Conservation (phyloP, 352 stramenopile genomes). For the Globisporangium nunn region DNA sequence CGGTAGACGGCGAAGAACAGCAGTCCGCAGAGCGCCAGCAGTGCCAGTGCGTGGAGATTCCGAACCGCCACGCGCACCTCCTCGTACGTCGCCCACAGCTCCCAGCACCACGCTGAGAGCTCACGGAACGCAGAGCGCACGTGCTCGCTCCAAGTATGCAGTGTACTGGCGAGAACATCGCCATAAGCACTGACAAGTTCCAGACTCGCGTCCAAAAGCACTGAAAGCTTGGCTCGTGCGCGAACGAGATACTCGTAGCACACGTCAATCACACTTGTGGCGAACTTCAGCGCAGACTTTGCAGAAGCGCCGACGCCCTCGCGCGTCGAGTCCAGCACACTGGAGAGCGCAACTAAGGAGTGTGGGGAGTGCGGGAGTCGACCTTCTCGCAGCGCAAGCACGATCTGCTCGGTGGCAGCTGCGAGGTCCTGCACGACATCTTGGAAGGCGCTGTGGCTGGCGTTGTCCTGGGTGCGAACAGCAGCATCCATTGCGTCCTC, state of each 20-base stretch:
- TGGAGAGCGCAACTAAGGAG: background rate
- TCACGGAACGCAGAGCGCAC: background rate
- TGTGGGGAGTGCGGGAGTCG: conserved; percentile 1
- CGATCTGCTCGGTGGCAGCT: conserved; percentile 8
- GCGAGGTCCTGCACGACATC: conserved; percentile 5
- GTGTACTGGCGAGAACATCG: background rate
- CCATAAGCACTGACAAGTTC: background rate
- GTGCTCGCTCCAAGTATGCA: background rate
- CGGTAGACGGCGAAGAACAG: conserved; percentile 28
- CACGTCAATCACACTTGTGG: background rate
- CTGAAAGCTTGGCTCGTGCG: background rate
- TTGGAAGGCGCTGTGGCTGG: background rate
- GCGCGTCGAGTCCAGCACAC: background rate
- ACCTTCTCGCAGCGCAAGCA: conserved; percentile 1
- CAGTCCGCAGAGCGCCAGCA: conserved; percentile 16
- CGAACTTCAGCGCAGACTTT: conserved; percentile 1
- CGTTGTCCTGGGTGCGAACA: background rate
- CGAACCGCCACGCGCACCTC: conserved; percentile 24
- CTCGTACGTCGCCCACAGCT: conserved; percentile 25
- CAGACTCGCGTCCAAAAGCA: background rate
- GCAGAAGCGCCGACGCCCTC: background rate
- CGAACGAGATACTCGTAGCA: background rate
- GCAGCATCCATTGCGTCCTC: background rate
- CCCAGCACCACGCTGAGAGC: conserved; percentile 1
- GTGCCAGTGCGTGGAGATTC: conserved; percentile 16